These are phyloP conservation scores for Pseudocercospora crystallina DNA, from an alignment of 2,329 filamentous ascomycete species.

Conservation along the genomic window DNA sequence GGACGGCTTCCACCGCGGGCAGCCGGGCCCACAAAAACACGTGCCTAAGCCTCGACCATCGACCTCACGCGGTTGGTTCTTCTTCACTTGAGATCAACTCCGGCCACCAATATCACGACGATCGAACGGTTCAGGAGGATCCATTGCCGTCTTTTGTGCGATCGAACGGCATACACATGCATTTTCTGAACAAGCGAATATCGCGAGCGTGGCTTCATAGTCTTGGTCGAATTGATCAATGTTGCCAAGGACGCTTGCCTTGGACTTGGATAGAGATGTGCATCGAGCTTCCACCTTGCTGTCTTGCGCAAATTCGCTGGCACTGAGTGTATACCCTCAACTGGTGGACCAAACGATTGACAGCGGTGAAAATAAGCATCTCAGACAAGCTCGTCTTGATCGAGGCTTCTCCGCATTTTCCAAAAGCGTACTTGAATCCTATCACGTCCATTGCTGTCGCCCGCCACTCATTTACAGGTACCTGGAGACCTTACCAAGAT, in stretches of 20 bases:
- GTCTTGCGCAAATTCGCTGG: too few relatives aligned
- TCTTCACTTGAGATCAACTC: not conserved
- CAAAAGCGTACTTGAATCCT: not conserved
- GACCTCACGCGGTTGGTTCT: not conserved
- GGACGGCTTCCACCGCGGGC: not conserved
- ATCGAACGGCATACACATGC: not conserved
- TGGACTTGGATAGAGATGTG: not conserved
- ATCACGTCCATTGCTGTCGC: not conserved
- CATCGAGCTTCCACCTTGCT: too few relatives aligned
- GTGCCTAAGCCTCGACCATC: not conserved
- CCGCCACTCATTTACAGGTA: not conserved
- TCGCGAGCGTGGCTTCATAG: not conserved
- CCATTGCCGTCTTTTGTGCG: too few relatives aligned
- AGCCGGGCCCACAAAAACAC: conserved; percentile 1
- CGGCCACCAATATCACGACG: not conserved
- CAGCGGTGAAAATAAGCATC: not conserved
- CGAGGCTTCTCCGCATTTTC: not conserved
- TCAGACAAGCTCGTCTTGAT: conserved; percentile 1
- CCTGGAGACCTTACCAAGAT: not conserved
- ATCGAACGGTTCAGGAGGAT: not conserved
- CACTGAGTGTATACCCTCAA: too few relatives aligned
- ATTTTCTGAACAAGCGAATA: conserved; percentile 1
- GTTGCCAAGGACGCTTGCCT: not conserved
- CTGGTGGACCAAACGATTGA: too few relatives aligned
- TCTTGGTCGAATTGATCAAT: not conserved